Conservation (phyloP, 176 grass and related monocot genomes). For the Zea luxurians region DNA sequence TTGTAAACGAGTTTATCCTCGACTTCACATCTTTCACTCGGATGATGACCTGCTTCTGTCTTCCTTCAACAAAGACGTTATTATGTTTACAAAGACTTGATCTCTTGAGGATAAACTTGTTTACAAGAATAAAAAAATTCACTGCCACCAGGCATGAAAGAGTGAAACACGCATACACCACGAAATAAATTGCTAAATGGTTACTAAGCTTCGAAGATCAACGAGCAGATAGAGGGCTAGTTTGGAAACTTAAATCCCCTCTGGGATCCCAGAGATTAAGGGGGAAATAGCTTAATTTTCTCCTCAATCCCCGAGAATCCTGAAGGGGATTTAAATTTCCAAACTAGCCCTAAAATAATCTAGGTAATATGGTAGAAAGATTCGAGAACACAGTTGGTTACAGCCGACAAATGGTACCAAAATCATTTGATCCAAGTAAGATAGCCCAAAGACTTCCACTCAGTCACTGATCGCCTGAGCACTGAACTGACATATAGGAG, state of each 20-base stretch:
- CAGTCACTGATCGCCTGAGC: neutral
- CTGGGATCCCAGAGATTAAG: too few species aligned
- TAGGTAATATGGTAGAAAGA: neutral
- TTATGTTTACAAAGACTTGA: neutral
- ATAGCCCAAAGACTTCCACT: constrained; percentile 5
- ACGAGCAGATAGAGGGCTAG: neutral
- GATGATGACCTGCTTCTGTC: too few species aligned
- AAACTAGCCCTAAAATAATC: neutral
- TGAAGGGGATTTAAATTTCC: too few species aligned
- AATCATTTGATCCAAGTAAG: constrained; percentile 29
- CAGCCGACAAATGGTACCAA: constrained; percentile 46
- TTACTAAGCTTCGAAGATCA: neutral
- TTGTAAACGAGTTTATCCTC: too few species aligned
- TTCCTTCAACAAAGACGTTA: too few species aligned
- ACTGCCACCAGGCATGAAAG: neutral
- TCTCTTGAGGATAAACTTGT: too few species aligned
- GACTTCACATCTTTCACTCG: too few species aligned
- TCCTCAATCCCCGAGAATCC: too few species aligned
- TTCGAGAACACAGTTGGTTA: constrained; percentile 46
- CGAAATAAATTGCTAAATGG: neutral
- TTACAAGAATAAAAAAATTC: too few species aligned
- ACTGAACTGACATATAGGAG: neutral
- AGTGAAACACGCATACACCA: neutral
- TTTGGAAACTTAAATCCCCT: too few species aligned
- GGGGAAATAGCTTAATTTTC: neutral